Percentiles rank a stretch among this genome's conserved stretches.
These are phyloP conservation scores for Eucalyptus caleyi DNA, from an alignment of 345 rosid species.

Conservation along the genomic window DNA sequence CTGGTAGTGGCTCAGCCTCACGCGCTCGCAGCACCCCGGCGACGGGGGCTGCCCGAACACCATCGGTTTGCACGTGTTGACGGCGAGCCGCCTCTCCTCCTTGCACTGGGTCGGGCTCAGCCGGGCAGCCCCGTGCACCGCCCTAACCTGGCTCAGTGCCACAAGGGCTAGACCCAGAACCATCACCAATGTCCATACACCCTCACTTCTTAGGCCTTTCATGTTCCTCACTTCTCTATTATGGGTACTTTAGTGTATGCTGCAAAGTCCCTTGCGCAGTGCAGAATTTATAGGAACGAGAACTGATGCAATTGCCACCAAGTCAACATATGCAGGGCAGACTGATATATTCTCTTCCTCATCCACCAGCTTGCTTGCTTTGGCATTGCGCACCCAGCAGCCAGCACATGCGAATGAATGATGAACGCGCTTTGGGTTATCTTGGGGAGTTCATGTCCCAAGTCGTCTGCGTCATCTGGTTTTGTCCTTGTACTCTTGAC, in stretches of 20 bases:
- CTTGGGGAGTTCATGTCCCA: background rate
- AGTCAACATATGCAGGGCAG: background rate
- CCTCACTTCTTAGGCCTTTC: background rate
- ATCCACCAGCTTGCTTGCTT: background rate
- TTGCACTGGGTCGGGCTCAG: background rate
- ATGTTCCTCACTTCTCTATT: background rate
- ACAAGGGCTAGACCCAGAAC: background rate
- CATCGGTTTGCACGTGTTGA: background rate
- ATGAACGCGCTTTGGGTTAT: background rate
- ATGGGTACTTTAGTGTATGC: background rate
- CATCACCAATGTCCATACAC: background rate
- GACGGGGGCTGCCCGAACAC: slow-evolving; percentile 11
- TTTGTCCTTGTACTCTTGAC: background rate
- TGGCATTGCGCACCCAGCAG: background rate
- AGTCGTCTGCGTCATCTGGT: background rate
- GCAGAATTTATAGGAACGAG: background rate
- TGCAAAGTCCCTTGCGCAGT: background rate
- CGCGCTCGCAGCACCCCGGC: slow-evolving; percentile 22
- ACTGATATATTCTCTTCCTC: background rate
- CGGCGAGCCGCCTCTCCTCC: background rate
- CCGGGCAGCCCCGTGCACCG: background rate
- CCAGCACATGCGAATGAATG: background rate
- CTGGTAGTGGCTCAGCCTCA: slow-evolving; percentile 5
- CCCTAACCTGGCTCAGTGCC: background rate
- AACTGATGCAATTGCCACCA: background rate